Conservation (phyloP, 306 rosid genomes). For the Castanopsis chinensis region DNA sequence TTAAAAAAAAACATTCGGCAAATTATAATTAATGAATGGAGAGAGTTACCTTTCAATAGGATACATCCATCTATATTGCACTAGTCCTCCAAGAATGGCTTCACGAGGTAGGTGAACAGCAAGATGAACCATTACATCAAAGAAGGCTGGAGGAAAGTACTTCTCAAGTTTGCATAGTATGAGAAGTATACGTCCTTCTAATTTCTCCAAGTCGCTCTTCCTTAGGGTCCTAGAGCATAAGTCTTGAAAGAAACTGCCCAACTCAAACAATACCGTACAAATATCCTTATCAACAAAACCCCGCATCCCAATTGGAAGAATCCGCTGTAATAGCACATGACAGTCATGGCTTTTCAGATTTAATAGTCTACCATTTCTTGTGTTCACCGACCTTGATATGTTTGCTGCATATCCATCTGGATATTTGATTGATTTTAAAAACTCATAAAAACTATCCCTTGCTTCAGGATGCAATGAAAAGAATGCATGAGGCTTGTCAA, state of each 20-base stretch:
- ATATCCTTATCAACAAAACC: not conserved
- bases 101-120: no score
- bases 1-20: no score
- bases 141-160: no score
- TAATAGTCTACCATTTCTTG: not conserved
- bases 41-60: no score
- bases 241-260: not conserved
- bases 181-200: not conserved
- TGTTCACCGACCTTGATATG: not conserved
- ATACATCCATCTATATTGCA: no score
- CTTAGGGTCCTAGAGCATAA: not conserved
- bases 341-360: not conserved
- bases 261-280: not conserved
- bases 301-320: not conserved
- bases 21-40: no score
- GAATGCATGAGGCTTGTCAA: not conserved
- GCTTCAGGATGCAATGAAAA: not conserved
- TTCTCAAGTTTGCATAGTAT: not conserved
- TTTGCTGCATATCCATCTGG: not conserved
- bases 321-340: not conserved
- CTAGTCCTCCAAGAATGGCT: no score
- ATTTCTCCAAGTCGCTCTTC: not conserved
- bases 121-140: no score
- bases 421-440: not conserved
- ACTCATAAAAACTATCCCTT: not conserved